Evolutionary conservation across 2,329 filamentous ascomycete species (phyloP).

Genomic region (Phyllosticta citrichinensis): DNA sequence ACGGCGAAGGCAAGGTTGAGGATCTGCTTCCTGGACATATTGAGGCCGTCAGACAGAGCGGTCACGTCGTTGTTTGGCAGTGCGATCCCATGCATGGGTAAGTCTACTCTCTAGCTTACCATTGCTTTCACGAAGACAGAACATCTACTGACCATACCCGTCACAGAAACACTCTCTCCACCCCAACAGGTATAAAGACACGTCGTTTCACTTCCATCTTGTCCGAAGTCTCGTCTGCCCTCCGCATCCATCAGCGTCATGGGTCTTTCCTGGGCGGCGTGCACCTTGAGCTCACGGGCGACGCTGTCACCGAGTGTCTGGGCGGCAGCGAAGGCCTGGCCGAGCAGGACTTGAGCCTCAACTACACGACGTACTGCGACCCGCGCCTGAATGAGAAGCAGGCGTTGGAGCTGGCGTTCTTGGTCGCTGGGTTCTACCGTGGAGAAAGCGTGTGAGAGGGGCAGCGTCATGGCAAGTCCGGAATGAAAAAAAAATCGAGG

Average conservation of each 20-base stretch:
- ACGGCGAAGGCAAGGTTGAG: slow-evolving; percentile 70
- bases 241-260: slow-evolving; percentile 73
- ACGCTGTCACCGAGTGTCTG: slow-evolving; percentile 92
- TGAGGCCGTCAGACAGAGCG: slow-evolving; percentile 72
- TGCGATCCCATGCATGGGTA: slow-evolving; percentile 96
- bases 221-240: slow-evolving; percentile 70
- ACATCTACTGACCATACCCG: background rate
- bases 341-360: slow-evolving; percentile 78
- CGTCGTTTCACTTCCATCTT: slow-evolving; percentile 85
- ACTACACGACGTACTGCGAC: slow-evolving; percentile 95
- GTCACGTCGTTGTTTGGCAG: slow-evolving; percentile 79
- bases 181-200: slow-evolving; percentile 76
- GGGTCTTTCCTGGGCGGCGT: slow-evolving; percentile 85
- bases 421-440: slow-evolving; percentile 75
- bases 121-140: background rate
- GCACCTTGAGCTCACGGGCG: slow-evolving; percentile 89
- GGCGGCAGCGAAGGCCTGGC: slow-evolving; percentile 79
- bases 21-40: slow-evolving; percentile 76
- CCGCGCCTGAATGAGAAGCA: slow-evolving; percentile 95
- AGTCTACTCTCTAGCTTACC: slow-evolving; percentile 11
- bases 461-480: background rate
- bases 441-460: slow-evolving; percentile 24
- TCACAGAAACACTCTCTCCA: slow-evolving; percentile 49
- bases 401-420: slow-evolving; percentile 85
- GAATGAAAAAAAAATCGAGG: no score